phyloP scores from a whole-genome alignment of 2,329 filamentous ascomycete genomes.

The Penicillium sp. region DNA sequence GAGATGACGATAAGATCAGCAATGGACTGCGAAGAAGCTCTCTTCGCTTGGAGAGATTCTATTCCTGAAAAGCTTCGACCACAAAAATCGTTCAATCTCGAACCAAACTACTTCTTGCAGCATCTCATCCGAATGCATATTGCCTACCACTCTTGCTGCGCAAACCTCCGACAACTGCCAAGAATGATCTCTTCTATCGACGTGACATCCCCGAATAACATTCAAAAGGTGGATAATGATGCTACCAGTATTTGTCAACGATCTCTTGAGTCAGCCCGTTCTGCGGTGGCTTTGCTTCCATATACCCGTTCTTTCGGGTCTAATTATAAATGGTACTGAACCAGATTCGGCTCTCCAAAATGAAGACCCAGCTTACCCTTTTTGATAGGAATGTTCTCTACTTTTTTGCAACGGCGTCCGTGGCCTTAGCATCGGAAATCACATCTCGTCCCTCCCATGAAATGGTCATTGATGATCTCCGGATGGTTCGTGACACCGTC shows the following conservation, averaged over 20 bases:
- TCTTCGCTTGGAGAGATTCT: conserved; percentile 12
- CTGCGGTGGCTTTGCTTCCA: neutral
- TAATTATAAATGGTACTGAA: conserved; percentile 9
- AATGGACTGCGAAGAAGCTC: conserved; percentile 9
- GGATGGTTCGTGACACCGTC: neutral
- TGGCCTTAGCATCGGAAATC: conserved; percentile 4
- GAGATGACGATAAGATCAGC: conserved; percentile 2
- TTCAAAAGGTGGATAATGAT: neutral
- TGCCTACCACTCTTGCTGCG: conserved; percentile 17
- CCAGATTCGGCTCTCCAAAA: no score
- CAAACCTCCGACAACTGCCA: conserved; percentile 16
- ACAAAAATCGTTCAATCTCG: neutral
- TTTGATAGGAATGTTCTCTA: conserved; percentile 15
- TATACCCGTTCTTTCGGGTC: conserved; percentile 1
- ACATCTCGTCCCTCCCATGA: neutral
- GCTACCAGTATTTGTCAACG: neutral
- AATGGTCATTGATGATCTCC: neutral
- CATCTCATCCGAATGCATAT: conserved; percentile 19
- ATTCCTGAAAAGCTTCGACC: conserved; percentile 4
- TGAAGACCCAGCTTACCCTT: neutral
- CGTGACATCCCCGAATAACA: neutral
- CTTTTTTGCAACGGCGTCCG: conserved; percentile 13
- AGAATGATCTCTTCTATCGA: neutral
- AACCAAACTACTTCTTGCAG: conserved; percentile 4
- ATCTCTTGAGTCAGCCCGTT: conserved; percentile 3